These are phyloP conservation scores for Alternaria sp. DNA, from an alignment of 2,329 filamentous ascomycete genomes.

Conservation along the genomic window DNA sequence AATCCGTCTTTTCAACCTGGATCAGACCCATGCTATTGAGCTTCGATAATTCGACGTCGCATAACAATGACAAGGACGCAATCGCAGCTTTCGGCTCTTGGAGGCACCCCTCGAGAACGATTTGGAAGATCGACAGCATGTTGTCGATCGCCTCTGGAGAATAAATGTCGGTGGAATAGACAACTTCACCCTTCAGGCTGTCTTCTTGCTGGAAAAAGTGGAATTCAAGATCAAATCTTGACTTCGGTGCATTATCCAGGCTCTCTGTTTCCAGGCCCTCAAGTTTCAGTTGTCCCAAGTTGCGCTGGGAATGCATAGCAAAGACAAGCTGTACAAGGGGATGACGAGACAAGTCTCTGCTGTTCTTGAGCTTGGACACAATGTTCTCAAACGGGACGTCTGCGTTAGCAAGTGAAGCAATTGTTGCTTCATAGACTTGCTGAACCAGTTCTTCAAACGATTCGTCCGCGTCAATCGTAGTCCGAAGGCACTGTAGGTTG, in stretches of 20 bases:
- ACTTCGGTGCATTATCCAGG: neutral
- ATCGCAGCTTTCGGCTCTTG: neutral
- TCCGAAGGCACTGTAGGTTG: constrained; percentile 20
- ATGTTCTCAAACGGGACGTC: constrained; percentile 9
- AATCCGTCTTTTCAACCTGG: too few relatives aligned
- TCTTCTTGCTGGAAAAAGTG: constrained; percentile 2
- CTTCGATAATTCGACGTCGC: too few relatives aligned
- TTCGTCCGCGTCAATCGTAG: neutral
- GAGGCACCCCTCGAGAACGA: constrained; percentile 7
- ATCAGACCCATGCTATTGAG: too few relatives aligned
- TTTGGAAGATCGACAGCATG: constrained; percentile 11
- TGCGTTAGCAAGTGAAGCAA: neutral
- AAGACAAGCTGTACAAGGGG: neutral
- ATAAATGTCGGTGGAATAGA: constrained; percentile 12
- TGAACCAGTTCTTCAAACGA: constrained; percentile 11
- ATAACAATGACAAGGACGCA: too few relatives aligned
- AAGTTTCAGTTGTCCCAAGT: neutral
- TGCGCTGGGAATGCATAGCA: constrained; percentile 1
- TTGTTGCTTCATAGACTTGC: neutral
- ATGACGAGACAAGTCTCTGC: constrained; percentile 5
- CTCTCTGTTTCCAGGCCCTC: constrained; percentile 3
- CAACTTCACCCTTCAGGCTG: neutral
- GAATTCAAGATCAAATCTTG: constrained; percentile 7
- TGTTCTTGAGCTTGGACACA: neutral
- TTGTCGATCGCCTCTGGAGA: constrained; percentile 4